Conservation (phyloP, 768 basidiomycete species). For the Lactifluus subvellereus region DNA sequence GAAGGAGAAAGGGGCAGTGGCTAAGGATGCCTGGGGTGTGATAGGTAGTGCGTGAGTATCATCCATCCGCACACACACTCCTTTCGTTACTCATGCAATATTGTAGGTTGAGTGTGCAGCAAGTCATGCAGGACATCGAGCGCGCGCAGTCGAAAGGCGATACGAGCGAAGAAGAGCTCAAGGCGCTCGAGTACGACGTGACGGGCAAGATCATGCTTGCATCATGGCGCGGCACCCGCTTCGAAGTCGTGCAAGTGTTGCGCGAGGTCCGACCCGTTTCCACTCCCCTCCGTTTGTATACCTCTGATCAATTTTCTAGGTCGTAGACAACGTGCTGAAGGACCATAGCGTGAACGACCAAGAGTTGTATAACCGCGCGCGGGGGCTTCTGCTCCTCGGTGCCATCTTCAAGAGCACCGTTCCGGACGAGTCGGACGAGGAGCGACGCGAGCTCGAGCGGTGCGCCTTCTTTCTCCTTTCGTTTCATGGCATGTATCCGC, state of each 20-base stretch:
- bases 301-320: constrained; percentile 35
- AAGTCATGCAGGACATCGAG: constrained; percentile 88
- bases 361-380: constrained; percentile 75
- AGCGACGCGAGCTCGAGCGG: constrained; percentile 92
- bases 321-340: constrained; percentile 80
- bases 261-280: constrained; percentile 47
- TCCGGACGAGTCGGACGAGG: constrained; percentile 90
- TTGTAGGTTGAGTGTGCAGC: constrained; percentile 61
- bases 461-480: constrained; percentile 33
- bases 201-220: constrained; percentile 95
- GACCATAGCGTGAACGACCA: constrained; percentile 68
- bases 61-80: constrained; percentile 5
- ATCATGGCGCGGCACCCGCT: constrained; percentile 94
- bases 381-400: constrained; percentile 82
- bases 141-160: constrained; percentile 86
- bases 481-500: background rate
- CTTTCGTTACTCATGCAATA: background rate
- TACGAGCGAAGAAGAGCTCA: constrained; percentile 75
- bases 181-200: constrained; percentile 85
- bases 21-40: constrained; percentile 96
- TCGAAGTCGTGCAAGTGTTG: constrained; percentile 90
- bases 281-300: background rate
- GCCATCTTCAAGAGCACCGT: constrained; percentile 80
- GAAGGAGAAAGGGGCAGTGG: constrained; percentile 89
- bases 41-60: constrained; percentile 85